A percentile compares a stretch with the other conserved stretches of the same genome.
Conservation (phyloP, 352 stramenopile genomes). For the Poterioochromonas sp. region DNA sequence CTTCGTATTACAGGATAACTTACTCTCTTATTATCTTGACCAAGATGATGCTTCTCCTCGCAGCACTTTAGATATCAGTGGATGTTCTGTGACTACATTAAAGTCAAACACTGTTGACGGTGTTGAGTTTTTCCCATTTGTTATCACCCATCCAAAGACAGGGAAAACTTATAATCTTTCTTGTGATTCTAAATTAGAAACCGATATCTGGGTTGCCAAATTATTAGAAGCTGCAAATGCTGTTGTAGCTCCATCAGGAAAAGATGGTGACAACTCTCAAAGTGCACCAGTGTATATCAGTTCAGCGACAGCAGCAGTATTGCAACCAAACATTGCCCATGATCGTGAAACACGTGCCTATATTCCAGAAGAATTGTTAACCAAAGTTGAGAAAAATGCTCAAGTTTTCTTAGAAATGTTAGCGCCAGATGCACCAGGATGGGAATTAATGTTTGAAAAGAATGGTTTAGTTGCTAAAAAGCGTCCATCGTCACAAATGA, state of each 20-base stretch:
- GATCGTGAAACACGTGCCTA: not conserved
- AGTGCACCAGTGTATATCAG: not conserved
- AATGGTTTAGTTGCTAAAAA: conserved; percentile 18
- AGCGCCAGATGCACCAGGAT: not conserved
- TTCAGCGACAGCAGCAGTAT: not conserved
- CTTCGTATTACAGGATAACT: conserved; percentile 32
- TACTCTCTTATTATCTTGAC: conserved; percentile 32
- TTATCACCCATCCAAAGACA: conserved; percentile 29
- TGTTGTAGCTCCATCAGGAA: not conserved
- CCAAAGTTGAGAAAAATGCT: not conserved
- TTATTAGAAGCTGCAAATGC: conserved; percentile 21
- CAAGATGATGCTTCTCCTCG: conserved; percentile 26
- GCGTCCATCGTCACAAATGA: not conserved
- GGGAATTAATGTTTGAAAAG: conserved; percentile 18
- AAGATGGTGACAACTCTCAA: not conserved
- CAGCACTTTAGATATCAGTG: conserved; percentile 19
- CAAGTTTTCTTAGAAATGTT: not conserved
- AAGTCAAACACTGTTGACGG: conserved; percentile 12
- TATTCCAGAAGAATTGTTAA: not conserved
- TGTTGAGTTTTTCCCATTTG: conserved; percentile 26
- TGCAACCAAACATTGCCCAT: not conserved
- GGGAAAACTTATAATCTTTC: conserved; percentile 28
- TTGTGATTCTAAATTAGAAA: conserved; percentile 16
- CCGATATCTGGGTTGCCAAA: conserved; percentile 24
- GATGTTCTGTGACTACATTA: conserved; percentile 24